Evolutionary conservation across 352 stramenopile genomes (phyloP).

Genomic region (Elongisporangium senticosum): DNA sequence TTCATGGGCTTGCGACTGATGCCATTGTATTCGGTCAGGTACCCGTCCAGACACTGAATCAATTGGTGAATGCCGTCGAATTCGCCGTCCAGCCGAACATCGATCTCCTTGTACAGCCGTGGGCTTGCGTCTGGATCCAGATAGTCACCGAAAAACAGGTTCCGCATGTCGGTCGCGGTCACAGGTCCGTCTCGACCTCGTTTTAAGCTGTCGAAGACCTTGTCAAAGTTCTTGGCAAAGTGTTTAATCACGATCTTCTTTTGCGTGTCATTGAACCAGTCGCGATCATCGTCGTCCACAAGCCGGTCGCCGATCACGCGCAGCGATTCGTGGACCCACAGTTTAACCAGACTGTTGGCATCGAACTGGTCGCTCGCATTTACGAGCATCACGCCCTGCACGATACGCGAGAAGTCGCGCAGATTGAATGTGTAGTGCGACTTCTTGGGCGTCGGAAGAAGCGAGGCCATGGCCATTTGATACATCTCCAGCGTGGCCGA

Average conservation of each 20-base stretch:
- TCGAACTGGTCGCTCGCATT: conserved; percentile 78
- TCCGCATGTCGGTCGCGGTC: conserved; percentile 77
- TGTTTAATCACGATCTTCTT: conserved; percentile 86
- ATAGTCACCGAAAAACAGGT: conserved; percentile 94
- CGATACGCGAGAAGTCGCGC: conserved; percentile 90
- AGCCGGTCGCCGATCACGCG: conserved; percentile 94
- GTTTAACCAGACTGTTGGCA: conserved; percentile 77
- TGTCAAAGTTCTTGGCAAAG: conserved; percentile 86
- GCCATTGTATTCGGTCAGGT: conserved; percentile 90
- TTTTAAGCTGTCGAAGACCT: conserved; percentile 81
- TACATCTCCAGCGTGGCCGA: conserved; percentile 91
- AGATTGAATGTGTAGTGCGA: conserved; percentile 97
- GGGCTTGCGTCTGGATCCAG: conserved; percentile 71
- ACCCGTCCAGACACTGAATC: conserved; percentile 85
- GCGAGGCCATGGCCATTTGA: conserved; percentile 65
- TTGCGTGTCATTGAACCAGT: conserved; percentile 89
- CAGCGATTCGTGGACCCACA: conserved; percentile 93
- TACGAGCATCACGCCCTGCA: conserved; percentile 92
- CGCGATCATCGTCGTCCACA: conserved; percentile 88
- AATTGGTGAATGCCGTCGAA: conserved; percentile 78
- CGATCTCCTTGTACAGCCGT: conserved; percentile 76
- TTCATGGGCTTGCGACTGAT: conserved; percentile 94
- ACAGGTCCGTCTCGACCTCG: conserved; percentile 64
- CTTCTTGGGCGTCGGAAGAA: conserved; percentile 93
- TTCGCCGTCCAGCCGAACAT: conserved; percentile 55